Base-by-base conservation (phyloP, 192 early-diverging fungal genomes). In the Linnemannia elongata region DNA sequence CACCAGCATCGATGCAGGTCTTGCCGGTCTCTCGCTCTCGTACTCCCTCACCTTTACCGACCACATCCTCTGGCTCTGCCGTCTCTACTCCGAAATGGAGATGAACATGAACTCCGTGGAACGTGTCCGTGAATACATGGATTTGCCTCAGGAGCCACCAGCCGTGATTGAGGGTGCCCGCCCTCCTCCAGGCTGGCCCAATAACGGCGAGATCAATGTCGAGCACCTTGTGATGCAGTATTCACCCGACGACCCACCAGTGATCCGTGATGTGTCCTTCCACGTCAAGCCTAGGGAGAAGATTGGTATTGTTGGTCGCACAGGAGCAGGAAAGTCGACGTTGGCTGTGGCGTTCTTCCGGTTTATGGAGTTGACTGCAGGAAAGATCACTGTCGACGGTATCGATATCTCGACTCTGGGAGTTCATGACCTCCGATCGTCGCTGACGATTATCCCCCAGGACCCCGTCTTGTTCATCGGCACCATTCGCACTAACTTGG, bases 291-390 rank as follows among this genome's bases (percentile, higher is more conserved):
- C 94, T 15, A 77, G 89, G 30, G 92, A 93, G 88, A 97, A 97
- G 83, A 95, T 99, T 80, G 98, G 97, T 54, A 94, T 99, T 66
- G 97, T 98, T 68, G 97, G 97, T 18, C 92, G 97, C 17, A 94
- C 93, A 38, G 93, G 93, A 41, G 90, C 93, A 13, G 93, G 93
- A 74, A 94, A 94, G 71, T 95, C 94, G 30, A 95, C 95, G 0
- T 75, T 98, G 60, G 93, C 94, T 10, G 89, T 96, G 73, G 91
- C 96, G 1, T 91, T 97, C 38, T 93, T 97, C 82, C 93, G 97
- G n/a, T 95, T 98, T 57, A 89, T 97, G 73, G 96, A 97, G 78
- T 89, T 94, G 1, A 85, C 92, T 3, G 80, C 90, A 15, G 96
- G 97, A 27, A 76, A 77, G 66, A 97, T 98, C 72, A 44, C 80